A percentile compares a stretch with the other conserved stretches of the same genome.
These are phyloP conservation scores for Eucalyptus regnans DNA, from an alignment of 345 rosid genomes.

Conservation along the genomic window DNA sequence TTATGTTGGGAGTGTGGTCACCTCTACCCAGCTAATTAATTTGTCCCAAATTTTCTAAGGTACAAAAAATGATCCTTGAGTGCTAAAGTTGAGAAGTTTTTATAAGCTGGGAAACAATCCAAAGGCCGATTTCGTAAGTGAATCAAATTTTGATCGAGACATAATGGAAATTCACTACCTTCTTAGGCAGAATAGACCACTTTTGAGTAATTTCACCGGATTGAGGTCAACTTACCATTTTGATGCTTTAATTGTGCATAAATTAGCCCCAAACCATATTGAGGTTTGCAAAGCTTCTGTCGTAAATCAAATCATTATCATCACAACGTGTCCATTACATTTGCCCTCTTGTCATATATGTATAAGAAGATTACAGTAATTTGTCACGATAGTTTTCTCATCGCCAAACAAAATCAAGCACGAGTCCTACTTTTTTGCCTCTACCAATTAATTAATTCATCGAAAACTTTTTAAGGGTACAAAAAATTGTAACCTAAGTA, in stretches of 20 bases:
- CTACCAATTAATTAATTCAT: neutral
- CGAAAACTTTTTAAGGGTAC: accelerated
- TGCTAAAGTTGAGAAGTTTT: too few species aligned
- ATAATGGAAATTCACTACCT: too few species aligned
- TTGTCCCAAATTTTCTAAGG: too few species aligned
- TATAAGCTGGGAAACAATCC: too few species aligned
- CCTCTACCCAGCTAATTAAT: too few species aligned
- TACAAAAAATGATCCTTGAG: too few species aligned
- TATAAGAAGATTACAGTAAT: accelerated
- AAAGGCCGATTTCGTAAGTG: too few species aligned
- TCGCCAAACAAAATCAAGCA: neutral
- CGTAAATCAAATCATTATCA: neutral
- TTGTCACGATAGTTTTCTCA: neutral
- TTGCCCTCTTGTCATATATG: neutral
- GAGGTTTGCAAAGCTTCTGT: neutral
- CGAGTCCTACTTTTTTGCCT: neutral
- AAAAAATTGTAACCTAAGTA: too few species aligned
- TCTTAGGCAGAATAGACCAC: neutral
- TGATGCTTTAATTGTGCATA: neutral
- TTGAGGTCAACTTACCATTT: neutral
- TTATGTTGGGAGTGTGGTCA: too few species aligned
- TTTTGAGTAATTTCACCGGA: neutral
- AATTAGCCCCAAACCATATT: neutral
- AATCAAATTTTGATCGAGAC: too few species aligned
- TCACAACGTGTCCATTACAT: accelerated